Base-by-base conservation (phyloP, 306 rosid species). In the Canavalia ensiformis region DNA sequence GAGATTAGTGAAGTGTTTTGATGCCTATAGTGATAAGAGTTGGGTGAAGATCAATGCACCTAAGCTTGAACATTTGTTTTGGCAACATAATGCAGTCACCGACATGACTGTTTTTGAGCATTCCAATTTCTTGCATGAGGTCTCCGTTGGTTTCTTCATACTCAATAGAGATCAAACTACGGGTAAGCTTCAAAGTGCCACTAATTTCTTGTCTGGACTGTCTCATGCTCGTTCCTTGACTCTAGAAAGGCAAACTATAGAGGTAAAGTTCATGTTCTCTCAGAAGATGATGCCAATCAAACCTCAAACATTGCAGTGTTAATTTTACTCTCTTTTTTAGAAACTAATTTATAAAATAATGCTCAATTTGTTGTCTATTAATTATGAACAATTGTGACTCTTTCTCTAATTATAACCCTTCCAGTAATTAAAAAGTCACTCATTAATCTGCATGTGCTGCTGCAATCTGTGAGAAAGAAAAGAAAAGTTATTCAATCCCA, bases 31-130 rank as follows among this genome's bases (percentile, higher is more conserved):
- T 34, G 84, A 66, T 2, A 87, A 87, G 57, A 91, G 90, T 67
- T 85, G 89, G 86, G 88, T 87, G 1, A 88, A 84, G 49, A 85
- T 92, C 29, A 72, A 79, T 10, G 93, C 88, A 12, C 92, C 93
- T 0, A 88, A 75, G 63, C 88, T 92, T 33, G 50, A 68, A 39
- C 34, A 31, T 10, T 78, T 91, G 50, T 25, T 72, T 50, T 94
- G 97, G 98, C 84, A 84, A 25, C 29, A 57, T 42, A 94, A 94
- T 84, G 87, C 87, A 0, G 75, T 92, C 4, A 85, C 88, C 8
- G 87, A 88, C 68, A 68, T 47, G 25, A 67, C 83, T 45, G 6
- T 11, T 64, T 29, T 94, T 46, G 87, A 85, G 63, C 58, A 69
- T 71, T 80, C 90, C 0, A 82, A 39, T 28, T 75, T 25, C n/a